phyloP scores from a whole-genome alignment of 192 early-diverging fungal species.

The Endogone sp. region DNA sequence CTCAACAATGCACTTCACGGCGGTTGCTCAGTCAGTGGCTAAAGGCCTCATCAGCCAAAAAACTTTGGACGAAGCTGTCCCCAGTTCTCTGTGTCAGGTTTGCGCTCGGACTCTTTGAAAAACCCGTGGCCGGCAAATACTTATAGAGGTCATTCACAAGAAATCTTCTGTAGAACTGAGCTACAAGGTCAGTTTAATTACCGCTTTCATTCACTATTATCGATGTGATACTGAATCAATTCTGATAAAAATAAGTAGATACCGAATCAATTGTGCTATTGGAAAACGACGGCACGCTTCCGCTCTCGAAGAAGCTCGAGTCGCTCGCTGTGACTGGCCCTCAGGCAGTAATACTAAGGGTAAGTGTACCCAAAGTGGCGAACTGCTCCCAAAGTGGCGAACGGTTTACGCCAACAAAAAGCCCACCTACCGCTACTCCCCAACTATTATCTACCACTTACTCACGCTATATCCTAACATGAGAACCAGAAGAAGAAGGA shows the following conservation, averaged over 20 bases:
- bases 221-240: too few relatives aligned
- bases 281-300: conserved; percentile 13
- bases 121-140: conserved; percentile 4
- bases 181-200: conserved; percentile 2
- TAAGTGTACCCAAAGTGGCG: too few relatives aligned
- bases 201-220: too few relatives aligned
- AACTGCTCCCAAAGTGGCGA: too few relatives aligned
- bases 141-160: conserved; percentile 8
- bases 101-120: conserved; percentile 10
- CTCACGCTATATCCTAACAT: too few relatives aligned
- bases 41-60: neutral
- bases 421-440: too few relatives aligned
- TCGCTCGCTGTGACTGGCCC: conserved; percentile 13
- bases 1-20: too few relatives aligned
- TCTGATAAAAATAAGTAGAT: neutral
- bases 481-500: too few relatives aligned
- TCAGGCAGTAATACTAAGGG: conserved; percentile 7
- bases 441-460: too few relatives aligned
- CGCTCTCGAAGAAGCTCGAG: neutral
- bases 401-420: too few relatives aligned
- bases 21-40: too few relatives aligned
- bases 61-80: conserved; percentile 4
- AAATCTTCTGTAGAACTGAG: conserved; percentile 2
- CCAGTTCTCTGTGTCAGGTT: conserved; percentile 10
- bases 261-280: conserved; percentile 10